Conservation (phyloP, 441 rosid species). For the Gossypium davidsonii region DNA sequence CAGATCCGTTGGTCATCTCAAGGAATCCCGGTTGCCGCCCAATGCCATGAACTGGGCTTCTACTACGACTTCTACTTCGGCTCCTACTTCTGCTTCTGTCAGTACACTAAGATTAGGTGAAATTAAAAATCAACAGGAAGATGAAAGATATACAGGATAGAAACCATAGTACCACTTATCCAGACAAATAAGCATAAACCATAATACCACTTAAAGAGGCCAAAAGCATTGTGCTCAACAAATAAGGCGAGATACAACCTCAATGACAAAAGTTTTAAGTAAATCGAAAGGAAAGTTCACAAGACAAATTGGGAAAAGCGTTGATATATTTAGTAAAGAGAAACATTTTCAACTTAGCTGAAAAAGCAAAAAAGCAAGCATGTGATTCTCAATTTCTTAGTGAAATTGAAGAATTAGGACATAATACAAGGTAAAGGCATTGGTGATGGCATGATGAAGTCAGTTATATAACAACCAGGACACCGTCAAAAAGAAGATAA, state of each 20-base stretch:
- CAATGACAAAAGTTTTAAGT: neutral
- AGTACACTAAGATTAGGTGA: neutral
- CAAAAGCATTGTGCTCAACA: neutral
- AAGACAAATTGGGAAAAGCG: neutral
- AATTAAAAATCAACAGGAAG: neutral
- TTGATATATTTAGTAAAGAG: neutral
- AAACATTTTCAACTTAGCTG: neutral
- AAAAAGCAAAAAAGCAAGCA: neutral
- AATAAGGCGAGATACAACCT: neutral
- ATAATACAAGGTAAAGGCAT: neutral
- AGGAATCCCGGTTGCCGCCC: constrained; percentile 55
- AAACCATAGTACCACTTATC: neutral
- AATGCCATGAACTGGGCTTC: constrained; percentile 61
- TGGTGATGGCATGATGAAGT: neutral
- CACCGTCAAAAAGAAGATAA: neutral
- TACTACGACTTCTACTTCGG: constrained; percentile 45
- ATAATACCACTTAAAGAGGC: neutral
- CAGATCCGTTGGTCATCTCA: constrained; percentile 57
- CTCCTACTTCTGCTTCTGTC: constrained; percentile 51
- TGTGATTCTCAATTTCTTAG: neutral
- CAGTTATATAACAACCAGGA: neutral
- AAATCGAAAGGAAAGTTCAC: neutral
- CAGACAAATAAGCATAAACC: neutral
- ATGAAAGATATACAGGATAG: neutral
- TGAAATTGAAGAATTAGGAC: neutral